A percentile compares a stretch with the other conserved stretches of the same genome.
phyloP scores from a whole-genome alignment of 495 filamentous ascomycete genomes.

The Penicillium angulare region DNA sequence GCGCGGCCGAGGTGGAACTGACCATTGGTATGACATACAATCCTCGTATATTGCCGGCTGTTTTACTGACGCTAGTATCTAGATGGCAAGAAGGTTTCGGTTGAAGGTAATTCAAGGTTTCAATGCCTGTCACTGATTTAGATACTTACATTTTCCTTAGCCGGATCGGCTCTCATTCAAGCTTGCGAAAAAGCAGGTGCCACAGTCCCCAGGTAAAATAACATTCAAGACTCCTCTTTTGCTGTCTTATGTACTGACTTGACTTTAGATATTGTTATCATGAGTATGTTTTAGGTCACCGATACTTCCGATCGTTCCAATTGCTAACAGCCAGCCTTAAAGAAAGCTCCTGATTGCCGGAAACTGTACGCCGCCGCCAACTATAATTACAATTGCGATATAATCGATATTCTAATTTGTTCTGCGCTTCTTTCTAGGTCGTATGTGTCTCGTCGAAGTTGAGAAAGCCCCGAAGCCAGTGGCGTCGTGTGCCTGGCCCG shows the following conservation, averaged over 20 bases:
- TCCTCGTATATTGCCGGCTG: conserved; percentile 14
- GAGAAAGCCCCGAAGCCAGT: conserved; percentile 94
- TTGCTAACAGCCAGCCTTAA: conserved; percentile 29
- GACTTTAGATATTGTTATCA: conserved; percentile 93
- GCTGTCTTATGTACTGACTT: conserved; percentile 36
- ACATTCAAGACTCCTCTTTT: neutral
- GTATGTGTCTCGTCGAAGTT: conserved; percentile 99
- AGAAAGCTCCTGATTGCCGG: conserved; percentile 98
- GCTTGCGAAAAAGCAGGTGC: conserved; percentile 96
- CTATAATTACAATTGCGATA: neutral
- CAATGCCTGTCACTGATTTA: conserved; percentile 6
- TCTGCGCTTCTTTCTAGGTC: conserved; percentile 40
- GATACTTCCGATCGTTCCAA: conserved; percentile 1
- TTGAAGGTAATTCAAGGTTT: conserved; percentile 67
- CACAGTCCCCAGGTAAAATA: conserved; percentile 74
- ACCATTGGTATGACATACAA: conserved; percentile 70
- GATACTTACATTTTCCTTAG: conserved; percentile 32
- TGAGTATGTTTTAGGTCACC: conserved; percentile 59
- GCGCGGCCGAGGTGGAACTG: conserved; percentile 87
- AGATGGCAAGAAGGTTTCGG: conserved; percentile 95
- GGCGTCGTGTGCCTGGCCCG: conserved; percentile 97
- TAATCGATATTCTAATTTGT: too few relatives aligned
- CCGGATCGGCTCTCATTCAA: conserved; percentile 93
- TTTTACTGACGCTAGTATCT: conserved; percentile 11
- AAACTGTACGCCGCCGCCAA: conserved; percentile 63